Evolutionary conservation across 139 green algal species (phyloP).

Genomic region (Chlamydomonas sp.): DNA sequence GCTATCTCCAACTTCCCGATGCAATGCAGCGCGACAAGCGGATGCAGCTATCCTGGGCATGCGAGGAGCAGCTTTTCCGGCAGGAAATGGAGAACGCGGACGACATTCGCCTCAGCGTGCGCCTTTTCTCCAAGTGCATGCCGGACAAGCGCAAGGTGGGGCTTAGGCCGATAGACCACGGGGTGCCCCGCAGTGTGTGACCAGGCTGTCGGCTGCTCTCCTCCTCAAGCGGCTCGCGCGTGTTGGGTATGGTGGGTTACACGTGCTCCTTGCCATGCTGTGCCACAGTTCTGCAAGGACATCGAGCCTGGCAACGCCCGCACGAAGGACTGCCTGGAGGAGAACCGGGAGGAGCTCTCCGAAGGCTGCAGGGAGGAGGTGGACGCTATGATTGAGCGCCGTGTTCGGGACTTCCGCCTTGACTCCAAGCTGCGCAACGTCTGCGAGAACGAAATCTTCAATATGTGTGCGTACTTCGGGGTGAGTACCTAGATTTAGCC

Average conservation of each 20-base stretch:
- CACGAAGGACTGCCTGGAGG: conserved; percentile 78
- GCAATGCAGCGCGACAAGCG: conserved; percentile 58
- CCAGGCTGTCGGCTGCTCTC: background rate
- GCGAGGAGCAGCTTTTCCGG: conserved; percentile 81
- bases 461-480: conserved; percentile 64
- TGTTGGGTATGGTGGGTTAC: background rate
- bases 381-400: conserved; percentile 74
- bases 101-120: conserved; percentile 78
- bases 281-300: conserved; percentile 70
- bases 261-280: background rate
- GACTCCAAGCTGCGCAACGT: conserved; percentile 67
- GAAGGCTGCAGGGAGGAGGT: conserved; percentile 58
- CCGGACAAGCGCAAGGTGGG: conserved; percentile 53
- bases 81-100: conserved; percentile 85
- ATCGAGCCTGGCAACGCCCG: conserved; percentile 60
- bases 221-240: background rate
- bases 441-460: conserved; percentile 65
- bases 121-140: conserved; percentile 71
- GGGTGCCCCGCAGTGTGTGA: too few relatives aligned
- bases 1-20: too few relatives aligned
- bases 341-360: conserved; percentile 61
- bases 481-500: conserved; percentile 16
- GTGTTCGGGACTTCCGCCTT: conserved; percentile 75
- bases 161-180: too few relatives aligned
- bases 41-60: conserved; percentile 64